Evolutionary conservation across 2,329 filamentous ascomycete species (phyloP).

Genomic region (Trichoderma guizhouense): DNA sequence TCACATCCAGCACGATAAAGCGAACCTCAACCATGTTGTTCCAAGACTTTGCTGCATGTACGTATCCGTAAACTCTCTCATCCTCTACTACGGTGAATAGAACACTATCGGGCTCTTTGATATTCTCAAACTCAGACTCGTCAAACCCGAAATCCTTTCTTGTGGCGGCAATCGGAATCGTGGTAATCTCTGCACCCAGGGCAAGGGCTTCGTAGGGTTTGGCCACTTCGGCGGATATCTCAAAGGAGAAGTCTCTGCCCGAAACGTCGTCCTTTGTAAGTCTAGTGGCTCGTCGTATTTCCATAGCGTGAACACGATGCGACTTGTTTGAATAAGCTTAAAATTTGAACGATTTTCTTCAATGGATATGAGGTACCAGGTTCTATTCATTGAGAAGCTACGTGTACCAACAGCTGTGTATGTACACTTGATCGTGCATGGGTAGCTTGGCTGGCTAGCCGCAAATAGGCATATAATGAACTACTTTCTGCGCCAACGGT

Average conservation of each 20-base stretch:
- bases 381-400: not conserved
- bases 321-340: not conserved
- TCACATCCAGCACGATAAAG: slow-evolving; percentile 20
- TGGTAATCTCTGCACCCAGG: slow-evolving; percentile 6
- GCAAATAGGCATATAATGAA: slow-evolving; percentile 7
- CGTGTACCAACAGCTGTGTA: not conserved
- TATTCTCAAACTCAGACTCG: slow-evolving; percentile 7
- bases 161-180: not conserved
- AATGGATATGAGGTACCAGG: not conserved
- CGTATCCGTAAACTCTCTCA: slow-evolving; percentile 18
- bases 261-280: slow-evolving; percentile 16
- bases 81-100: not conserved
- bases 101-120: not conserved
- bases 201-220: slow-evolving; percentile 19
- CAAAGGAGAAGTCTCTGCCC: slow-evolving; percentile 21
- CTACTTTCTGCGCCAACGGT: not conserved
- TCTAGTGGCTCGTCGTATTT: slow-evolving; percentile 3
- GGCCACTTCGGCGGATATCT: slow-evolving; percentile 17
- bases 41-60: slow-evolving; percentile 20
- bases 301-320: not conserved
- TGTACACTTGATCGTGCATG: not conserved
- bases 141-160: slow-evolving; percentile 13
- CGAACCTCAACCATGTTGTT: slow-evolving; percentile 22
- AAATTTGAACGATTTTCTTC: not conserved
- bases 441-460: not conserved